Conservation (phyloP, 2,329 filamentous ascomycete genomes). For the Clonostachys chloroleuca region DNA sequence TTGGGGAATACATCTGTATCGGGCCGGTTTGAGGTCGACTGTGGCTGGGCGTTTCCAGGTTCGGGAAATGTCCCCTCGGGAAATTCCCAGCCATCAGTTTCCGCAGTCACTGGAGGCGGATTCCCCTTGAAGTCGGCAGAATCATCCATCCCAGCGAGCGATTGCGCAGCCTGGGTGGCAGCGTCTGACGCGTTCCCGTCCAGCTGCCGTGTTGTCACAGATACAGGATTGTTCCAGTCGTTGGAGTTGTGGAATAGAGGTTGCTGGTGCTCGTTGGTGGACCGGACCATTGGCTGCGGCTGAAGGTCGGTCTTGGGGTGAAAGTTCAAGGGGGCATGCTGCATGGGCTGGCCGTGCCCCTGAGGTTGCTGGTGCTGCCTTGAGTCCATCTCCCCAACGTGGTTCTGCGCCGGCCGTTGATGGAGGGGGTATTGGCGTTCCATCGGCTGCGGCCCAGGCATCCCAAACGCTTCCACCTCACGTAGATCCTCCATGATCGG, state of each 20-base stretch:
- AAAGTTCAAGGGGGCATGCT: slow-evolving; percentile 27
- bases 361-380: slow-evolving; percentile 49
- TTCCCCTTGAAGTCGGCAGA: slow-evolving; percentile 42
- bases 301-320: slow-evolving; percentile 31
- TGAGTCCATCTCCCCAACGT: slow-evolving; percentile 46
- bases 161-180: slow-evolving; percentile 31
- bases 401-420: slow-evolving; percentile 48
- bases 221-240: slow-evolving; percentile 25
- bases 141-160: slow-evolving; percentile 29
- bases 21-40: slow-evolving; percentile 57
- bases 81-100: slow-evolving; percentile 87
- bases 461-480: slow-evolving; percentile 46
- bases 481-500: slow-evolving; percentile 56
- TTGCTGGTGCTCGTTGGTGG: slow-evolving; percentile 43
- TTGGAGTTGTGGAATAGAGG: slow-evolving; percentile 27
- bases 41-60: slow-evolving; percentile 36
- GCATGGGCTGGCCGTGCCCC: slow-evolving; percentile 55
- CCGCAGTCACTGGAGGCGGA: slow-evolving; percentile 31
- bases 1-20: slow-evolving; percentile 87
- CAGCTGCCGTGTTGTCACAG: slow-evolving; percentile 23
- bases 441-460: slow-evolving; percentile 35
- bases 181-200: slow-evolving; percentile 24
- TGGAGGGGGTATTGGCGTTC: slow-evolving; percentile 32
- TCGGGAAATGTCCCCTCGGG: slow-evolving; percentile 70
- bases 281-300: slow-evolving; percentile 46